A percentile compares a stretch with the other conserved stretches of the same genome.
These are phyloP conservation scores for Alloteropsis semialata DNA, from an alignment of 176 grass and related monocot genomes.

Conservation along the genomic window DNA sequence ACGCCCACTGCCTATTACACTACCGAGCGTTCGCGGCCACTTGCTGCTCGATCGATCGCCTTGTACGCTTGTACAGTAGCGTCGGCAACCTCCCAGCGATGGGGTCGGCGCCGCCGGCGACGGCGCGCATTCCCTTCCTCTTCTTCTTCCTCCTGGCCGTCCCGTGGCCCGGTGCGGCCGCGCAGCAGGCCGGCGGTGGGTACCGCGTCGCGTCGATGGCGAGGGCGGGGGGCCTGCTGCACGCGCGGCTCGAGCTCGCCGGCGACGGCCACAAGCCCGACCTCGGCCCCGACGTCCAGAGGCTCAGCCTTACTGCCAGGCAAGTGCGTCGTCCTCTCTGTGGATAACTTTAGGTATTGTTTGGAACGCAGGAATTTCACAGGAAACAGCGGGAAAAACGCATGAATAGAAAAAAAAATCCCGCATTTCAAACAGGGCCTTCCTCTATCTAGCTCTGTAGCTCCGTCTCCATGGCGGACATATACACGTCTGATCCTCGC, in stretches of 20 bases:
- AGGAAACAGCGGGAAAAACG: no score
- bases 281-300: slow-evolving; percentile 44
- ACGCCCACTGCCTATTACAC: neutral
- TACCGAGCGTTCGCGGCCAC: neutral
- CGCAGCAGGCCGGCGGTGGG: slow-evolving; percentile 6
- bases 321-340: neutral
- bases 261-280: neutral
- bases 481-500: neutral
- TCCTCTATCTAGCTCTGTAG: neutral
- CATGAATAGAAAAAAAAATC: no score
- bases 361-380: no score
- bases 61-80: neutral
- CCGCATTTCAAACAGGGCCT: no score
- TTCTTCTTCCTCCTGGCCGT: neutral
- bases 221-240: slow-evolving; percentile 19
- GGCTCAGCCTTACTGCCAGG: slow-evolving; percentile 34
- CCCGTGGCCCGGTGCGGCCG: neutral
- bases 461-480: no score
- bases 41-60: neutral
- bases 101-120: neutral
- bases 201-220: slow-evolving; percentile 42
- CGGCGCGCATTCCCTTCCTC: neutral
- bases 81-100: neutral
- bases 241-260: slow-evolving; percentile 46
- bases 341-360: no score